A percentile compares a stretch with the other conserved stretches of the same genome.
phyloP scores from a whole-genome alignment of 129 eudicot genomes.

The Kitagawia praeruptora region DNA sequence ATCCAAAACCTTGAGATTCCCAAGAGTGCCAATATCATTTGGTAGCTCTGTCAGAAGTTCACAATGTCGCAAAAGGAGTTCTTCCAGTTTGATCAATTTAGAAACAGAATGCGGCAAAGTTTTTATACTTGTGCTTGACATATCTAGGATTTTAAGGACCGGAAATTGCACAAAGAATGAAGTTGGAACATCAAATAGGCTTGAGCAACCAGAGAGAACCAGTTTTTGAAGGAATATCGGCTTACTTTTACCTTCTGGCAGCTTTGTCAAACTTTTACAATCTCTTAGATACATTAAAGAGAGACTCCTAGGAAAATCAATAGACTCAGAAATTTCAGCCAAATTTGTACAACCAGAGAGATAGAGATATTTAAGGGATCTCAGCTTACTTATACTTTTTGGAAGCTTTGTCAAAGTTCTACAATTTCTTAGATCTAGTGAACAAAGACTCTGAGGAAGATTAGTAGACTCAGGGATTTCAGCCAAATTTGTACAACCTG shows the following conservation, averaged over 20 bases:
- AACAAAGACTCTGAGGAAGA: too few relatives aligned
- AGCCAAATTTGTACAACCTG: too few relatives aligned
- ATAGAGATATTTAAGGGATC: not conserved
- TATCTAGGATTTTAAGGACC: conserved; percentile 9
- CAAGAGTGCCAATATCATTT: not conserved
- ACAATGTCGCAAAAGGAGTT: conserved; percentile 20
- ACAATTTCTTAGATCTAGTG: too few relatives aligned
- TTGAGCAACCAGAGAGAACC: too few relatives aligned
- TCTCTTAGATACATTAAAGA: not conserved
- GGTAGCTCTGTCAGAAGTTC: conserved; percentile 22
- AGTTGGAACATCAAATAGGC: not conserved
- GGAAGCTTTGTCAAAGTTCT: not conserved
- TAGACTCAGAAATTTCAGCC: not conserved
- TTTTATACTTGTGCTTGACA: conserved; percentile 24
- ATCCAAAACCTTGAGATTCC: conserved; percentile 12
- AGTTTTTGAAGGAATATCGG: not conserved
- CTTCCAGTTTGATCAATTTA: conserved; percentile 9
- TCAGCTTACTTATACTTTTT: not conserved
- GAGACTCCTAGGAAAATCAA: not conserved
- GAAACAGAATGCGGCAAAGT: conserved; percentile 17
- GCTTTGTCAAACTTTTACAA: not conserved
- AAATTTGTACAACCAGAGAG: not conserved
- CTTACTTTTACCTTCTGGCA: too few relatives aligned
- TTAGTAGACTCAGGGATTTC: too few relatives aligned
- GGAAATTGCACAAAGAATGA: conserved; percentile 1